These are phyloP conservation scores for Toxicodendron radicans DNA, from an alignment of 345 rosid species.

Conservation along the genomic window DNA sequence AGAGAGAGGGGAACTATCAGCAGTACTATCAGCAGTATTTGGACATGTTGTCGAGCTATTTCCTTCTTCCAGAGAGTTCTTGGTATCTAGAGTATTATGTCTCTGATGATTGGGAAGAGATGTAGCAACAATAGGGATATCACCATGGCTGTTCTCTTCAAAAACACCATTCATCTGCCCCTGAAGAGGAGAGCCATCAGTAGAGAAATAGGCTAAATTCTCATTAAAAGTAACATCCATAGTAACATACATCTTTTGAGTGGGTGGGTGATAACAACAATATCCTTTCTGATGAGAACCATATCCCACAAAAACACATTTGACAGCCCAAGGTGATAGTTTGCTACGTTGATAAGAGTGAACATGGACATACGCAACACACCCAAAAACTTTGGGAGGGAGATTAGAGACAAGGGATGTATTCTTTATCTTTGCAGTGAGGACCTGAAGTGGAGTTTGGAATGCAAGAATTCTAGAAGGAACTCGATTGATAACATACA, in stretches of 20 bases:
- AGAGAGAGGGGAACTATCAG: neutral
- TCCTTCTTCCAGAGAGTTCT: neutral
- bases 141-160: neutral
- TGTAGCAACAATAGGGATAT: neutral
- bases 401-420: neutral
- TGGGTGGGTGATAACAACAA: neutral
- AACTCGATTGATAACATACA: neutral
- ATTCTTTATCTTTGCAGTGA: neutral
- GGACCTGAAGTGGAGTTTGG: neutral
- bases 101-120: neutral
- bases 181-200: neutral
- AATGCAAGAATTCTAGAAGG: neutral
- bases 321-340: neutral
- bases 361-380: neutral
- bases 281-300: neutral
- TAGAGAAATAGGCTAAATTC: neutral
- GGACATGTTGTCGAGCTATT: neutral
- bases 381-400: neutral
- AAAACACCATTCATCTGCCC: neutral
- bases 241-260: neutral
- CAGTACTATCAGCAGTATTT: neutral
- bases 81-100: neutral
- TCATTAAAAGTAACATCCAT: neutral
- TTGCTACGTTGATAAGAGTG: neutral
- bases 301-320: slow-evolving; percentile 1